These are phyloP conservation scores for Fusarium metavorans DNA, from an alignment of 2,329 filamentous ascomycete species.

Conservation along the genomic window DNA sequence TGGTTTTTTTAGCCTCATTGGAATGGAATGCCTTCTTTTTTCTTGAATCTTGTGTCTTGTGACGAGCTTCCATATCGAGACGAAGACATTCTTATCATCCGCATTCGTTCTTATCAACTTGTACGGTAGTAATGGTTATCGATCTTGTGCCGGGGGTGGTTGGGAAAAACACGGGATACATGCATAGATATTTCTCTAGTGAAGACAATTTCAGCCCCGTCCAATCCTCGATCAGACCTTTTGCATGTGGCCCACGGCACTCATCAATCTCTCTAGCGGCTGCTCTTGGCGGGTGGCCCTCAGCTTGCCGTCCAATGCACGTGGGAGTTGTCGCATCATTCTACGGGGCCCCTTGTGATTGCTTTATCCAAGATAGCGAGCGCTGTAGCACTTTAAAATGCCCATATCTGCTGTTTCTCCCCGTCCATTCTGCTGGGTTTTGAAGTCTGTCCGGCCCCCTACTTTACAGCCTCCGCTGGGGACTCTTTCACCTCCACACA, in stretches of 20 bases:
- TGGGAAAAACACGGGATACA: background rate
- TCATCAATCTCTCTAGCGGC: background rate
- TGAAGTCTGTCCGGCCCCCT: background rate
- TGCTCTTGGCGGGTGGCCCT: slow-evolving; percentile 6
- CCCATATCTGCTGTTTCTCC: background rate
- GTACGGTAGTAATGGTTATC: background rate
- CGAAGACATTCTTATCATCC: background rate
- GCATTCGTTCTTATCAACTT: background rate
- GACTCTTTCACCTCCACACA: background rate
- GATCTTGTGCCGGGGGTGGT: background rate
- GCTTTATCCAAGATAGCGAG: slow-evolving; percentile 8
- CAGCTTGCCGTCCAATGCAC: slow-evolving; percentile 19
- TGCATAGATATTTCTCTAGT: background rate
- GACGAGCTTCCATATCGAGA: background rate
- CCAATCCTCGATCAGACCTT: slow-evolving; percentile 26
- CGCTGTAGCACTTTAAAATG: background rate
- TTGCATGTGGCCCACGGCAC: slow-evolving; percentile 18
- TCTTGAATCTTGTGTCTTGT: background rate
- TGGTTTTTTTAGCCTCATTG: background rate
- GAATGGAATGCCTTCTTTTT: background rate
- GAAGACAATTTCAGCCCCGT: background rate
- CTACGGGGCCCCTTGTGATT: slow-evolving; percentile 12
- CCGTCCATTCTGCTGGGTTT: background rate
- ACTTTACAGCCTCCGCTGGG: background rate
- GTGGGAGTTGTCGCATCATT: slow-evolving; percentile 13